phyloP scores from a whole-genome alignment of 495 filamentous ascomycete genomes.

The Annulohypoxylon nitens region DNA sequence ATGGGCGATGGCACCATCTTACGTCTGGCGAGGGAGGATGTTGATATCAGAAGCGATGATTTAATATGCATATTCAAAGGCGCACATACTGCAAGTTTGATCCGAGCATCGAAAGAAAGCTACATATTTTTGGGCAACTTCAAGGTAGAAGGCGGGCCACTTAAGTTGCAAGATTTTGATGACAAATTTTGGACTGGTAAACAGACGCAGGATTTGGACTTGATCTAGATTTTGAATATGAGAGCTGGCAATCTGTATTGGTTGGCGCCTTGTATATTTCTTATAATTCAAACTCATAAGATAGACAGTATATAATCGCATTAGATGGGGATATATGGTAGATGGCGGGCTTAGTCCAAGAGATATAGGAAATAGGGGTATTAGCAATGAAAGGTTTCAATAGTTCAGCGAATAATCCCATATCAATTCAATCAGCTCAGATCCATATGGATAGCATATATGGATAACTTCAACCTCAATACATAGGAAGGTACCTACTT shows the following conservation, averaged over 20 bases:
- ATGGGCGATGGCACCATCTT: conserved; percentile 29
- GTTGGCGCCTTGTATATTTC: no score
- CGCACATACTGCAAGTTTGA: neutral
- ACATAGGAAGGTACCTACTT: neutral
- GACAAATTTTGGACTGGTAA: conserved; percentile 30
- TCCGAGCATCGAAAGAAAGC: conserved; percentile 19
- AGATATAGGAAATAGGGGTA: neutral
- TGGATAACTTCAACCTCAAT: neutral
- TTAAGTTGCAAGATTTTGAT: conserved; percentile 15
- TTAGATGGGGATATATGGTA: neutral
- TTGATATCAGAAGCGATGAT: conserved; percentile 9
- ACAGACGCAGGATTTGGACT: conserved; percentile 18
- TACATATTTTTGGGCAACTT: conserved; percentile 29
- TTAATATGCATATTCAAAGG: conserved; percentile 33
- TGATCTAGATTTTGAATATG: conserved; percentile 15
- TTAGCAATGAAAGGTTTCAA: neutral
- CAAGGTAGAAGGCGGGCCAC: neutral
- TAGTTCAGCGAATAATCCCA: neutral
- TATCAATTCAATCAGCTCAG: neutral
- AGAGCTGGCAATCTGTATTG: neutral
- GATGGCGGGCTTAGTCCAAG: neutral
- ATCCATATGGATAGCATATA: neutral
- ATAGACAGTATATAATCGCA: no score
- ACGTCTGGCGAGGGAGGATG: neutral
- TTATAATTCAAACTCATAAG: no score